A percentile compares a stretch with the other conserved stretches of the same genome.
Evolutionary conservation across 768 basidiomycete species (phyloP).

Genomic region (Termitomyces sp.): DNA sequence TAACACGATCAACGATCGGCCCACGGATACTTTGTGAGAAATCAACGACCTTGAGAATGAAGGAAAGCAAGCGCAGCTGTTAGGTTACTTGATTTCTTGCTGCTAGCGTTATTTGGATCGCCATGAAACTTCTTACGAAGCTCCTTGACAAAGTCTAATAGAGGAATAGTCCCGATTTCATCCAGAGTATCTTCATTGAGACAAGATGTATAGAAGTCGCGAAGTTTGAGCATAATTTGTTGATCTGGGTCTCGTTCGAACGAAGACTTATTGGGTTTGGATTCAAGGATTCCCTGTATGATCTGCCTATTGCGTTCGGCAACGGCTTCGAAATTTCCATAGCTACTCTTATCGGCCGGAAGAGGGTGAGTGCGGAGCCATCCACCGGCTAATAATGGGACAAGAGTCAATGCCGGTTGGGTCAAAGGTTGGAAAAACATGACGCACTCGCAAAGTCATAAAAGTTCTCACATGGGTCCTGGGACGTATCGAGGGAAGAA

Average conservation of each 20-base stretch:
- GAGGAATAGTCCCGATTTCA: slow-evolving; percentile 63
- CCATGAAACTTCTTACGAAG: slow-evolving; percentile 58
- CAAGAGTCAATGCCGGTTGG: neutral
- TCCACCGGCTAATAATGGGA: slow-evolving; percentile 59
- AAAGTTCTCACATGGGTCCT: slow-evolving; percentile 95
- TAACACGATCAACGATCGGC: neutral
- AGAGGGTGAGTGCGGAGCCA: slow-evolving; percentile 83
- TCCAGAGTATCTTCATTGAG: slow-evolving; percentile 75
- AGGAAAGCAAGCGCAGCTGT: slow-evolving; percentile 83
- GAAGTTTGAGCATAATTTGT: slow-evolving; percentile 58
- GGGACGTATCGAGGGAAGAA: slow-evolving; percentile 68
- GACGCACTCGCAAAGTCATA: slow-evolving; percentile 87
- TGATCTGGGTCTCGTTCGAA: slow-evolving; percentile 39
- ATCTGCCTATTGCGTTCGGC: slow-evolving; percentile 74
- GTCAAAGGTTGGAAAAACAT: slow-evolving; percentile 3
- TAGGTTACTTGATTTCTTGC: slow-evolving; percentile 43
- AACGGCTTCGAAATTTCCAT: slow-evolving; percentile 69
- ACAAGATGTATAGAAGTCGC: slow-evolving; percentile 75
- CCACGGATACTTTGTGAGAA: neutral
- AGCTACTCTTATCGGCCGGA: slow-evolving; percentile 77
- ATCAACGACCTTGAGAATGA: slow-evolving; percentile 68
- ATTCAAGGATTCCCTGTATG: slow-evolving; percentile 66
- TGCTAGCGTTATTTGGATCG: slow-evolving; percentile 27
- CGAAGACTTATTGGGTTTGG: slow-evolving; percentile 29
- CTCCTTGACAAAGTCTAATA: slow-evolving; percentile 60